phyloP scores from a whole-genome alignment of 2,329 filamentous ascomycete species.

The Fusarium graminum region DNA sequence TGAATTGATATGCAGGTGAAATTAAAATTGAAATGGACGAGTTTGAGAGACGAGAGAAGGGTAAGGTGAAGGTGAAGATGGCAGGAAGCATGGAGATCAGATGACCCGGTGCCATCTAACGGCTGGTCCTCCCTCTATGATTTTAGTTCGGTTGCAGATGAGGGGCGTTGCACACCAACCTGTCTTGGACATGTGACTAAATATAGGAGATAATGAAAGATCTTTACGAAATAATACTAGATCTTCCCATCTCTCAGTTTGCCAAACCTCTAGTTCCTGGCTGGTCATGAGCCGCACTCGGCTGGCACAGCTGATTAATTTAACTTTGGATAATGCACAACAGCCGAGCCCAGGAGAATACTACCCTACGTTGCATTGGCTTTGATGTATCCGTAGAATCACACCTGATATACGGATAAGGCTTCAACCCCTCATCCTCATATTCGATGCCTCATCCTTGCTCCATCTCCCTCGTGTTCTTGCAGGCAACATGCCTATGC shows the following conservation, averaged over 20 bases:
- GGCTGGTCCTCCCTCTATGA: neutral
- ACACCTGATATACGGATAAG: constrained; percentile 14
- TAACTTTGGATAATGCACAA: constrained; percentile 17
- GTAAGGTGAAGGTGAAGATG: neutral
- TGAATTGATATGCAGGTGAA: constrained; percentile 18
- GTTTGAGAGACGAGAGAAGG: neutral
- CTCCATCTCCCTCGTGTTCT: constrained; percentile 35
- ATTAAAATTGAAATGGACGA: neutral
- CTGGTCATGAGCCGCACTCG: constrained; percentile 34
- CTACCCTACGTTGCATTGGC: constrained; percentile 12
- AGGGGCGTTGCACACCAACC: constrained; percentile 33
- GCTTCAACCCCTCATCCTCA: constrained; percentile 4
- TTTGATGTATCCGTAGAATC: constrained; percentile 11
- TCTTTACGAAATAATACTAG: neutral
- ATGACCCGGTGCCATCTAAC: constrained; percentile 24
- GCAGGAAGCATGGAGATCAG: constrained; percentile 5
- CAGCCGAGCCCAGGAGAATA: constrained; percentile 4
- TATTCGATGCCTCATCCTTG: constrained; percentile 20
- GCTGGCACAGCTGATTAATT: constrained; percentile 25
- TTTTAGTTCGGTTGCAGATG: constrained; percentile 28
- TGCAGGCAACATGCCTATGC: constrained; percentile 22
- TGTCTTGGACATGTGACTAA: constrained; percentile 13
- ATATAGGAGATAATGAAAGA: constrained; percentile 19
- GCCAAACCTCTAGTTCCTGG: constrained; percentile 10
- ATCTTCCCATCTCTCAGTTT: neutral